These are phyloP conservation scores for Mortierella sp. DNA, from an alignment of 371 early-diverging fungal genomes.

Conservation along the genomic window DNA sequence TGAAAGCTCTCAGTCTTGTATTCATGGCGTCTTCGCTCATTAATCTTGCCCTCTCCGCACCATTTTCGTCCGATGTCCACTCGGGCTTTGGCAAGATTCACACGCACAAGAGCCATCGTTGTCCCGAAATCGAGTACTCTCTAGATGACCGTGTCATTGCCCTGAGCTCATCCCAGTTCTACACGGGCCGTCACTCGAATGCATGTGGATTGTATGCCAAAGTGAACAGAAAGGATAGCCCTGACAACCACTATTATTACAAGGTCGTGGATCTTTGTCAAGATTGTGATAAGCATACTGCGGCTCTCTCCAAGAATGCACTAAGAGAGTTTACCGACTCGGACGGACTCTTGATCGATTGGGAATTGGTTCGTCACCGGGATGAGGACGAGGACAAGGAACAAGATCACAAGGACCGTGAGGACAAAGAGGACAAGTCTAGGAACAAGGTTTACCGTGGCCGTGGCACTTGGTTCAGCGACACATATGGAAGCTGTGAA, in stretches of 20 bases:
- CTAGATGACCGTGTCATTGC: constrained; percentile 4
- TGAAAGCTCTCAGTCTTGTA: constrained; percentile 10
- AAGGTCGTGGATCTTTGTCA: constrained; percentile 20
- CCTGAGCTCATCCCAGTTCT: constrained; percentile 7
- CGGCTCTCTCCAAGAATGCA: constrained; percentile 4
- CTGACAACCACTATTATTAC: not conserved
- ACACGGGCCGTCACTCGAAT: not conserved
- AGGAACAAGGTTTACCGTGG: constrained; percentile 9
- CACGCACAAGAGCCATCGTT: not conserved
- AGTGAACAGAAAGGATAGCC: constrained; percentile 7
- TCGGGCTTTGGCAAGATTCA: not conserved
- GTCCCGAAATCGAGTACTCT: constrained; percentile 11
- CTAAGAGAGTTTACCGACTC: constrained; percentile 11
- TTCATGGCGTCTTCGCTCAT: constrained; percentile 12
- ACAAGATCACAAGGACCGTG: not conserved
- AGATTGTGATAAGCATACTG: constrained; percentile 6
- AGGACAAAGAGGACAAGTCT: not conserved
- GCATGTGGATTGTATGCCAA: constrained; percentile 13
- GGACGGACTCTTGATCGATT: constrained; percentile 3
- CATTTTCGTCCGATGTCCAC: not conserved
- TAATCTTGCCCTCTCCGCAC: constrained; percentile 10
- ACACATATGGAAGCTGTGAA: constrained; percentile 22
- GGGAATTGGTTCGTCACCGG: not conserved
- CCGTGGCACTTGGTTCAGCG: constrained; percentile 43
- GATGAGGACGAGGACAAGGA: not conserved